Conservation (phyloP, 495 filamentous ascomycete species). For the Talaromyces ruber region DNA sequence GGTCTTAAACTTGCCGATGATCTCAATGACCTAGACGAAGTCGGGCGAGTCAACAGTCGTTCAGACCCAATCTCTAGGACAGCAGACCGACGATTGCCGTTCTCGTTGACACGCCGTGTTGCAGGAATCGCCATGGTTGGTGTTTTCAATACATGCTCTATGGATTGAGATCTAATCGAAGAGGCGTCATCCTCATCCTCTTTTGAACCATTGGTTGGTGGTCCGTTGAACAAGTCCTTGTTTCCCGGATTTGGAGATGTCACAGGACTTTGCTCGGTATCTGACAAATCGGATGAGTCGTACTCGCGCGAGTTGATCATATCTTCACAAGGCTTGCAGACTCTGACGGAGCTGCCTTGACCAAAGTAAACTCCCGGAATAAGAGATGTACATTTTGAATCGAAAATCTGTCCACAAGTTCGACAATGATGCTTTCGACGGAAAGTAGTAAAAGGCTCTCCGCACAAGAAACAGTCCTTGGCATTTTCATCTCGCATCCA, state of each 20-base stretch:
- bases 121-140: slow-evolving; percentile 81
- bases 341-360: slow-evolving; percentile 75
- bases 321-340: slow-evolving; percentile 89
- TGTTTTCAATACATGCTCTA: slow-evolving; percentile 37
- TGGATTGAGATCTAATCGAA: slow-evolving; percentile 36
- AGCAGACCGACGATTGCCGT: slow-evolving; percentile 72
- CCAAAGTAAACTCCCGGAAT: slow-evolving; percentile 81
- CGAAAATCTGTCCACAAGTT: slow-evolving; percentile 90
- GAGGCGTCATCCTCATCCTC: slow-evolving; percentile 37
- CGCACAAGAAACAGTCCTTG: slow-evolving; percentile 93
- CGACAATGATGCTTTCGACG: slow-evolving; percentile 95
- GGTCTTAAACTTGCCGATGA: slow-evolving; percentile 54
- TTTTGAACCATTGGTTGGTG: background rate
- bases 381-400: slow-evolving; percentile 88
- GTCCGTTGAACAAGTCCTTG: slow-evolving; percentile 7
- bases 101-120: slow-evolving; percentile 72
- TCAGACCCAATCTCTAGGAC: slow-evolving; percentile 85
- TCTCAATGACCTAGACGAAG: slow-evolving; percentile 89
- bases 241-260: slow-evolving; percentile 24
- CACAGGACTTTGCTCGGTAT: slow-evolving; percentile 53
- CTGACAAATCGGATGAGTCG: slow-evolving; percentile 82
- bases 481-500: slow-evolving; percentile 99
- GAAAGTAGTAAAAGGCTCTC: slow-evolving; percentile 84
- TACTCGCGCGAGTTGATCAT: slow-evolving; percentile 89
- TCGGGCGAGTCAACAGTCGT: slow-evolving; percentile 65